These are phyloP conservation scores for Mycena galericulata DNA, from an alignment of 768 basidiomycete genomes.

Conservation along the genomic window DNA sequence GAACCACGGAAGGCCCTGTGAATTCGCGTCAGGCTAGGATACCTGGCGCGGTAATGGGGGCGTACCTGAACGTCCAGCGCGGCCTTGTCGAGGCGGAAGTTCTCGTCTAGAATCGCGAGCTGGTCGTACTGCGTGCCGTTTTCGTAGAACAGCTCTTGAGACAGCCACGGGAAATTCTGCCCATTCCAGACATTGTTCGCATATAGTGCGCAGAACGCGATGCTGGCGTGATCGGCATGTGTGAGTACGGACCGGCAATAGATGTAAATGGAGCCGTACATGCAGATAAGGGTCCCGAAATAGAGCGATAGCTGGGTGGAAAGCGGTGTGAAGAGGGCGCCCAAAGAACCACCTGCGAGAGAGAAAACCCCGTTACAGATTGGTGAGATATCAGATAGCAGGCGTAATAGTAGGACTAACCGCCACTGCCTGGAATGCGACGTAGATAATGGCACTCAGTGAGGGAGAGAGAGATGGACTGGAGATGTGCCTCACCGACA, in stretches of 20 bases:
- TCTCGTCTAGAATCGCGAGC: constrained; percentile 61
- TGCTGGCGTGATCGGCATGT: constrained; percentile 37
- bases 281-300: constrained; percentile 65
- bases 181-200: constrained; percentile 67
- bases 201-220: constrained; percentile 58
- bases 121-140: constrained; percentile 68
- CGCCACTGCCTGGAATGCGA: constrained; percentile 8
- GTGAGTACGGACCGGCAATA: constrained; percentile 9
- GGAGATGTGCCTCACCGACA: constrained; percentile 39
- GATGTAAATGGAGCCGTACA: constrained; percentile 48
- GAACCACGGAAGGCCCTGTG: constrained; percentile 59
- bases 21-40: neutral
- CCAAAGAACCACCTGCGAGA: constrained; percentile 58
- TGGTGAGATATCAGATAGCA: constrained; percentile 39
- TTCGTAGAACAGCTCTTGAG: constrained; percentile 62
- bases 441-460: neutral
- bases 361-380: constrained; percentile 12
- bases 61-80: constrained; percentile 58
- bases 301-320: constrained; percentile 65
- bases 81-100: constrained; percentile 59
- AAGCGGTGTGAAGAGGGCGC: constrained; percentile 65
- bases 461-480: neutral
- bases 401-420: neutral
- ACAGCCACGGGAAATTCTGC: constrained; percentile 70
- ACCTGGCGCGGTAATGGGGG: constrained; percentile 33